Base-by-base conservation (phyloP, 1,139 yeast genomes). In the Martiniozyma asiatica region DNA sequence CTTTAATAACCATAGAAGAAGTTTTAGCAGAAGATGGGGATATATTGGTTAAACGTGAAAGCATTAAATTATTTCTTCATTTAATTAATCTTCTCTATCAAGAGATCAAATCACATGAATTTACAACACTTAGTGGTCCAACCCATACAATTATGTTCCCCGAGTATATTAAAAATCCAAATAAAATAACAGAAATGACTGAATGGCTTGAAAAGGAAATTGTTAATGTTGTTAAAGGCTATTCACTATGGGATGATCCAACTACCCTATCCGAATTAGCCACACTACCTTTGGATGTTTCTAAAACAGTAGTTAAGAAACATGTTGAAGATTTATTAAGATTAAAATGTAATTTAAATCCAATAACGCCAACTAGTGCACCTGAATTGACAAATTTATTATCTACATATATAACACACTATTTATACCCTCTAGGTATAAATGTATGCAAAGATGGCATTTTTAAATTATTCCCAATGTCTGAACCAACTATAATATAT, bases 101-200 rank as follows among this genome's bases (percentile, higher is more conserved):
- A 8, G 15, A 12, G 15, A 20, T 5, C 25, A 25, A 27, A 9
- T 6, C 26, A 7, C 19, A 24, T 5, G 20, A 15, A 13, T 24
- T 24, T 11, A 24, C 26, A 11, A 12, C 9, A 6, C 11, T 24
- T 14, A 15, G 20, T 15, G 16, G 20, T 15, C 20, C 20, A 15
- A 24, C 26, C 4, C 26, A 24, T 17, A 24, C 19, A 13, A 17
- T 24, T 11, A 14, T 15, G 6, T 24, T 24, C 9, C 26, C 26
- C 7, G 19, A 24, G 6, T 17, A n/a, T 24, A 24, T 24, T 18
- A 15, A 6, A 17, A 15, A 9, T n/a, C 14, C 10, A 17, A 15
- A 4, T 6, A n/a, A 15, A 9, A 15, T 6, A 17, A n/a, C 7
- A 15, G 26, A 11, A 24, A 24, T 14, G 11, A 24, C 14, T 24